Evolutionary conservation across 495 filamentous ascomycete species (phyloP).

Genomic region (Letharia lupina): DNA sequence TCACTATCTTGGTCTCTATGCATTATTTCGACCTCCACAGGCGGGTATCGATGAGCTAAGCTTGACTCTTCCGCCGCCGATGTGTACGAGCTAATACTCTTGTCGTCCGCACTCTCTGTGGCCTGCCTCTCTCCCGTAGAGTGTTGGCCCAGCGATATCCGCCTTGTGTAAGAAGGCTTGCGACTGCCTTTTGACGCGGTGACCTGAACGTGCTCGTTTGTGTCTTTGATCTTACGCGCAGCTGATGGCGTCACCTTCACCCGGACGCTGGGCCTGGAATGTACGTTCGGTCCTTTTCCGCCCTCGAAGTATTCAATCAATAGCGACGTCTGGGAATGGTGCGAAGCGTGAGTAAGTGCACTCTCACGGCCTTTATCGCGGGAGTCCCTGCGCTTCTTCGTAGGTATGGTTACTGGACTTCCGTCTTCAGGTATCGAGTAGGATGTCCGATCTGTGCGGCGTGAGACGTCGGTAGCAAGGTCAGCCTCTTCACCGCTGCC

Average conservation of each 20-base stretch:
- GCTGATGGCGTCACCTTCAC: conserved; percentile 86
- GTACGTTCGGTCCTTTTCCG: conserved; percentile 56
- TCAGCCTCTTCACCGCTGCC: conserved; percentile 60
- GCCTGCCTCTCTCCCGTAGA: conserved; percentile 45
- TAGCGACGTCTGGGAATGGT: conserved; percentile 78
- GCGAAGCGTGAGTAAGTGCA: conserved; percentile 42
- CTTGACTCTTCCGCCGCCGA: conserved; percentile 73
- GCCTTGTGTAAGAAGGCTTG: conserved; percentile 56
- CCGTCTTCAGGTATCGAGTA: conserved; percentile 96
- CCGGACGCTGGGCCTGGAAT: conserved; percentile 79
- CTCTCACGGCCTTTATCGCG: conserved; percentile 46
- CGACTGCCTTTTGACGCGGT: conserved; percentile 62
- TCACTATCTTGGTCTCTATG: conserved; percentile 50
- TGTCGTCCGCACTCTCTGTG: conserved; percentile 44
- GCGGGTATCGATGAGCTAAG: conserved; percentile 53
- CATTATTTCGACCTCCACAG: conserved; percentile 79
- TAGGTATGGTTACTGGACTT: conserved; percentile 79
- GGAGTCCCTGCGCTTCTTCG: conserved; percentile 47
- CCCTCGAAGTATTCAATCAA: conserved; percentile 98
- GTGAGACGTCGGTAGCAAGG: conserved; percentile 68
- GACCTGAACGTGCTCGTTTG: conserved; percentile 71
- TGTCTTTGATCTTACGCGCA: conserved; percentile 44
- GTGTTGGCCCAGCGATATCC: conserved; percentile 51
- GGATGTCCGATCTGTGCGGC: conserved; percentile 68
- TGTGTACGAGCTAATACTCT: conserved; percentile 54